Conservation (phyloP, 225 moss, liverwort and hornwort genomes). For the Takakia lepidozioides region DNA sequence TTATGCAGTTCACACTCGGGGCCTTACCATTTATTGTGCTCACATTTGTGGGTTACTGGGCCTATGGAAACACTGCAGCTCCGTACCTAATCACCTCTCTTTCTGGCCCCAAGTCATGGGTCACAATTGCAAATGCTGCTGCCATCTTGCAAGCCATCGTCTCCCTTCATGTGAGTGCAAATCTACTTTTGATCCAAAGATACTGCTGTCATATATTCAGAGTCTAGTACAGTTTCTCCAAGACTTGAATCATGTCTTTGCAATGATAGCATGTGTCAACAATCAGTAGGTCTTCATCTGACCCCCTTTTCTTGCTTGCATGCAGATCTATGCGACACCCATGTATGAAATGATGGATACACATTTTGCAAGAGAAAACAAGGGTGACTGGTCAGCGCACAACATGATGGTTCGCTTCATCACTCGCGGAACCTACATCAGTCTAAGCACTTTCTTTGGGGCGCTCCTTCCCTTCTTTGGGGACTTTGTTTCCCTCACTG, state of each 20-base stretch:
- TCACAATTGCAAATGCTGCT: constrained; percentile 24
- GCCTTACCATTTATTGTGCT: constrained; percentile 30
- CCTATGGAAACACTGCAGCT: constrained; percentile 20
- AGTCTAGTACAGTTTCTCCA: no score
- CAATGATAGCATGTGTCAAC: no score
- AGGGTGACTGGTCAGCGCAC: constrained; percentile 25
- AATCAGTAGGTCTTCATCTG: no score
- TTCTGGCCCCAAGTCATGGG: constrained; percentile 23
- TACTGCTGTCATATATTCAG: no score
- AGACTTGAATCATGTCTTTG: no score
- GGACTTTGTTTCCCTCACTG: constrained; percentile 37
- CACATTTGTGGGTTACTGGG: constrained; percentile 41
- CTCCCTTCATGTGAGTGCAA: constrained; percentile 21
- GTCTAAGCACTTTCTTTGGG: constrained; percentile 29
- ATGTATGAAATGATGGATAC: constrained; percentile 50
- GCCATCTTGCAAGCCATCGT: constrained; percentile 33
- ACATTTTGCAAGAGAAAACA: constrained; percentile 7
- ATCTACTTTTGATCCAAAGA: no score
- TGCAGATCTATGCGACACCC: constrained; percentile 31
- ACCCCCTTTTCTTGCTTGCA: background rate
- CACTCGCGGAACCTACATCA: constrained; percentile 20
- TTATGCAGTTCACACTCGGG: constrained; percentile 27
- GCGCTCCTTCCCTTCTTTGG: constrained; percentile 39
- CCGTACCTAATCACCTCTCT: constrained; percentile 24
- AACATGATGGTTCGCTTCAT: constrained; percentile 21